phyloP scores from a whole-genome alignment of 768 basidiomycete species.

The Panus rudis region DNA sequence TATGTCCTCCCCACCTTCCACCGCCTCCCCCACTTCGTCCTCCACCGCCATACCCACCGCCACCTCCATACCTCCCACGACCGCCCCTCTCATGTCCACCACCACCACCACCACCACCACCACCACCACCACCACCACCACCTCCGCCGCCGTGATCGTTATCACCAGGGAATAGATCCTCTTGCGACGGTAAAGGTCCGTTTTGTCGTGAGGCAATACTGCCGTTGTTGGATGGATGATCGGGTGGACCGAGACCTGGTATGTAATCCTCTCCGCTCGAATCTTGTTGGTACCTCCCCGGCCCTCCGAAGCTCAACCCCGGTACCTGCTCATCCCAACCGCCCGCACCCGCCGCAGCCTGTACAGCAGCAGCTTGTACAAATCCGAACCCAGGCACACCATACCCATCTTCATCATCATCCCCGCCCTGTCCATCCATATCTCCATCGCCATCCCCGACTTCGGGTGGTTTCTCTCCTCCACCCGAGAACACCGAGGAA shows the following conservation, averaged over 20 bases:
- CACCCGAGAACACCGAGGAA: constrained; percentile 68
- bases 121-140: constrained; percentile 18
- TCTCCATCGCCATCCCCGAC: constrained; percentile 32
- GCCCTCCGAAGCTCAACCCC: no score
- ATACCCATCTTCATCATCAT: constrained; percentile 62
- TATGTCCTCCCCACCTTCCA: constrained; percentile 10
- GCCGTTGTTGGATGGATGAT: constrained; percentile 19
- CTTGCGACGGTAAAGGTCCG: constrained; percentile 41
- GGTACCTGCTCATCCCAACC: no score
- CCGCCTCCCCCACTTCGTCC: constrained; percentile 25
- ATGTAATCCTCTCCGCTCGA: constrained; percentile 48
- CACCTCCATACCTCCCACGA: constrained; percentile 25
- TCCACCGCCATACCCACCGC: constrained; percentile 26
- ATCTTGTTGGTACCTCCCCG: constrained; percentile 1
- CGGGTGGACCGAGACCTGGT: constrained; percentile 51
- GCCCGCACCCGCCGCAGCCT: constrained; percentile 12
- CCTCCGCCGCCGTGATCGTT: constrained; percentile 27
- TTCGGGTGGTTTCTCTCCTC: constrained; percentile 81
- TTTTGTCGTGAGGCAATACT: constrained; percentile 20
- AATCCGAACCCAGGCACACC: constrained; percentile 62
- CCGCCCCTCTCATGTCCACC: constrained; percentile 24
- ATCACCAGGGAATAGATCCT: constrained; percentile 41
- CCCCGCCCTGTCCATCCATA: constrained; percentile 37
- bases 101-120: constrained; percentile 19
- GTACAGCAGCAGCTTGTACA: constrained; percentile 15